Base-by-base conservation (phyloP, 164 flowering plant species). In the Pachysandra terminalis region DNA sequence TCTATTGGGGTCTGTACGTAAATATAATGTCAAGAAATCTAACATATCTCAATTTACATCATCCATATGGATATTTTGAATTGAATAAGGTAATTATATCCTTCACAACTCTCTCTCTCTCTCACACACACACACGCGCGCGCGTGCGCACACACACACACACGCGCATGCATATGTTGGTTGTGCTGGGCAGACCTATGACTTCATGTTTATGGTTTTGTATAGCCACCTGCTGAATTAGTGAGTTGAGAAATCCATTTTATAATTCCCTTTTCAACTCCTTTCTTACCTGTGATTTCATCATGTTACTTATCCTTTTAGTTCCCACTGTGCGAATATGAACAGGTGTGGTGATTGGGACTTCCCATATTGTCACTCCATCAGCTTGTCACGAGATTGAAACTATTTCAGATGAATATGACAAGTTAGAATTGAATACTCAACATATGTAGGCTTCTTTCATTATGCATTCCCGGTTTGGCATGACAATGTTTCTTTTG, bases 311-410 rank as follows among this genome's bases (percentile, higher is more conserved):
- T 21, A 58, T 65, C 40, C 28, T 58, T 26, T 27, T 52, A 40
- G 59, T 59, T 15, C 32, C 37, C 40, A 61, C 73, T 68, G 27
- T 56, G 52, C n/a, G n/a, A n/a, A n/a, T n/a, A n/a, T 49, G 55
- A 61, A 66, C 87, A 90, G 96, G 93, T 73, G 74, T 81, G 49
- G 64, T 90, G 56, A 41, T 83, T 61, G 96, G 96, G 49, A 69
- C 76, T 62, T 75, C 96, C 48, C 83, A 73, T 73, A 19, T 85
- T 68, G 93, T 85, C 25, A 73, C 75, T 74, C 96, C 98, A 61
- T 77, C 87, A 62, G 66, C 80, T 73, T 70, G 55, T 66, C 77
- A 74, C 62, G 90, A 85, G 71, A 71, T 72, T n/a, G 93, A 81
- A 66, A 25, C 76, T 60, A 62, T 79, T 64, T 70, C 83, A 13